phyloP scores from a whole-genome alignment of 805 yeast species.

The Cyberlindnera bimundalis region DNA sequence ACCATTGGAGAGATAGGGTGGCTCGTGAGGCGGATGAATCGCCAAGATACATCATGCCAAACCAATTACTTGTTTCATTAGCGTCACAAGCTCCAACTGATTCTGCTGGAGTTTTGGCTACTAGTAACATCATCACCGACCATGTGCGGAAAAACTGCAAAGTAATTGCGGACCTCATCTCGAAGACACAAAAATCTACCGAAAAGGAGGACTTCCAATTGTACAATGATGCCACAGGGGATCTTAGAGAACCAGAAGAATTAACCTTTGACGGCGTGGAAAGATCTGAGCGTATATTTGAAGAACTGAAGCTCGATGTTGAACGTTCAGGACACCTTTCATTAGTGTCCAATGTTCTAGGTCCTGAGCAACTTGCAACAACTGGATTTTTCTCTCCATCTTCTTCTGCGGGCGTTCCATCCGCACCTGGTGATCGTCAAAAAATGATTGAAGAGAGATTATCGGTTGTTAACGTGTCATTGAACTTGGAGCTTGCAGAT shows the following conservation, averaged over 20 bases:
- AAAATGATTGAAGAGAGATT: background rate
- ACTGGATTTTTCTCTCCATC: background rate
- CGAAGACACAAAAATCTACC: conserved; percentile 24
- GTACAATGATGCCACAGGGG: conserved; percentile 28
- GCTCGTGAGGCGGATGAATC: conserved; percentile 86
- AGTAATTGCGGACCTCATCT: conserved; percentile 56
- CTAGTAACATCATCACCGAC: conserved; percentile 45
- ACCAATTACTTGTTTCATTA: conserved; percentile 65
- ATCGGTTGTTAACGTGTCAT: conserved; percentile 1
- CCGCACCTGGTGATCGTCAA: background rate
- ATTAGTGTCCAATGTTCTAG: background rate
- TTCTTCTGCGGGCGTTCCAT: conserved; percentile 7
- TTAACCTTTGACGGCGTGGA: conserved; percentile 14
- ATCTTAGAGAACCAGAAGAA: conserved; percentile 3
- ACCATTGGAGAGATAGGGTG: conserved; percentile 75
- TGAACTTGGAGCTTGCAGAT: conserved; percentile 3
- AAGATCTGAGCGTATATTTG: conserved; percentile 11
- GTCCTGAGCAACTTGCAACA: background rate
- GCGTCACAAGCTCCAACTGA: conserved; percentile 57
- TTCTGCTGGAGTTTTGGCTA: conserved; percentile 49
- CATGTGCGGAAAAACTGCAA: conserved; percentile 55
- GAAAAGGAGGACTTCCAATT: conserved; percentile 36
- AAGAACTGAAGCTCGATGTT: background rate
- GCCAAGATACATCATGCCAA: conserved; percentile 77
- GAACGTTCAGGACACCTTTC: background rate